Evolutionary conservation across 306 rosid genomes (phyloP).

Genomic region (Myrica gale): DNA sequence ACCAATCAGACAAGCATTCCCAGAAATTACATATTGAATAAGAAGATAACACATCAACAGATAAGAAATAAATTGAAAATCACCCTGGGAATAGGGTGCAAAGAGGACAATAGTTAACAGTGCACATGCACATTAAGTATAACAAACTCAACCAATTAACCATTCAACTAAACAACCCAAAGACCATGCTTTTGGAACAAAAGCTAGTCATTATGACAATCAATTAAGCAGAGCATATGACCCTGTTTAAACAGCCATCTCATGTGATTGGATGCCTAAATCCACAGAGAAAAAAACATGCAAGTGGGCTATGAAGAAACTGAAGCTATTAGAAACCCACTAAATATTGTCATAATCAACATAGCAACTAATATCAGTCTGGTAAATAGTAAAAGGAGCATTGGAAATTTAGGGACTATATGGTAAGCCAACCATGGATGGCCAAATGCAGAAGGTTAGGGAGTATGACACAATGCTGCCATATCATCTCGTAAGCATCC

Average conservation of each 20-base stretch:
- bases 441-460: neutral
- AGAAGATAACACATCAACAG: constrained; percentile 6
- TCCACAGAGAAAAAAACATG: neutral
- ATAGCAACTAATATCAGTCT: too few species aligned
- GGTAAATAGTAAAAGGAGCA: too few species aligned
- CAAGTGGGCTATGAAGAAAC: neutral
- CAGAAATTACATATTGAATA: constrained; percentile 9
- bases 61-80: constrained; percentile 12
- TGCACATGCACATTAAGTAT: neutral
- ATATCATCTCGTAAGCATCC: neutral
- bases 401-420: neutral
- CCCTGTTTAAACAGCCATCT: neutral
- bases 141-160: neutral
- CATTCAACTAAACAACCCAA: neutral
- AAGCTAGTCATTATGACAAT: neutral
- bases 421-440: neutral
- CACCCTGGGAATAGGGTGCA: neutral
- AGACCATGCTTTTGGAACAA: neutral
- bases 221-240: neutral
- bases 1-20: neutral
- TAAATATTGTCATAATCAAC: neutral
- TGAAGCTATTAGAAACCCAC: neutral
- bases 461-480: neutral
- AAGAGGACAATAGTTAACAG: neutral
- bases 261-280: neutral